Base-by-base conservation (phyloP, 192 early-diverging fungal genomes). In the Backusella australiensis region DNA sequence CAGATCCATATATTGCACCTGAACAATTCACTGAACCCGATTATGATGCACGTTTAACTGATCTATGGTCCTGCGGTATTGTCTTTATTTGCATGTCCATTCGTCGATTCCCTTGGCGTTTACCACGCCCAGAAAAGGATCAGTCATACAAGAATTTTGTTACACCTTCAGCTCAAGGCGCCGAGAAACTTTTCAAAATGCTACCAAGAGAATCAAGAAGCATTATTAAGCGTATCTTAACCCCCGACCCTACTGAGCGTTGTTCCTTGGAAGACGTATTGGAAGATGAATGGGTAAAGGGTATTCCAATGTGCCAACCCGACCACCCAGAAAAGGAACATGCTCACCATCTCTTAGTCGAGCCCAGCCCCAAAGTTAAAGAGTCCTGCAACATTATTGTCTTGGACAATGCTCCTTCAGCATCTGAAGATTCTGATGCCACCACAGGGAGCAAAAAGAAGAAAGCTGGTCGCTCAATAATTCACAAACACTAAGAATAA, bases 1-100 rank as follows among this genome's bases (percentile, higher is more conserved):
- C 93, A 12, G 97, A 96, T 52, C 97, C 97, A 7, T 99, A 98
- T 84, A 99, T 99, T 87, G 96, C 95, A 0, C 97, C 97, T 35
- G 97, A 98, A 77, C 86, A 89, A 32, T 92, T 93, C 75, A 81
- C 81, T 34, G 86, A 86, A 2, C 85, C 86, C 15, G 90, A 92
- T 42, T 96, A 99, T 76, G 94, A 96, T 77, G 90, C 93, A 11
- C 91, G 92, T 71, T 76, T 84, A 7, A 91, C 95, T 2, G 97
- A 99, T 83, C 84, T 99, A 29, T 99, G 97, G 97, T 92, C 93
- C 12, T 76, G 90, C 36, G 97, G 94, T 53, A 95, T 99, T 73
- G 95, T 98, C 69, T 96, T 91, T 82, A 88, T 93, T 71, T 93
- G 92, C 73, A 90, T 94, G 89, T 85, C 86, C 8, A 82, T 92